Base-by-base conservation (phyloP, 2,329 filamentous ascomycete species). In the Alternaria ventricosa region DNA sequence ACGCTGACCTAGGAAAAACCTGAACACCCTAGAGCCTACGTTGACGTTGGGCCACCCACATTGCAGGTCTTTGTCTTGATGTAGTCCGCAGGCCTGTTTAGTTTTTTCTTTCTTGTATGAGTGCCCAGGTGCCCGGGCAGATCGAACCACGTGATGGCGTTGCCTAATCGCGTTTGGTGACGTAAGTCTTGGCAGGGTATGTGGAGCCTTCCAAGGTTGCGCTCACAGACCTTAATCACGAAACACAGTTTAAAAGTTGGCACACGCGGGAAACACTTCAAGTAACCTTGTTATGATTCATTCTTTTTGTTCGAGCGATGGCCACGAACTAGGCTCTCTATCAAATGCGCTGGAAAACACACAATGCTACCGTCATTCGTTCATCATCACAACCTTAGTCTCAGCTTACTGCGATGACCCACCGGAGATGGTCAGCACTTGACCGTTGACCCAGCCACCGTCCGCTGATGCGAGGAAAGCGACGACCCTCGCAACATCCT, bases 401-500 rank as follows among this genome's bases (percentile, higher is more conserved):
- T 6, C 20, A 13, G 13, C 41, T 54, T 78, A 81, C 71, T 81
- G 79, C 51, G 79, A 81, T 3, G 78, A 80, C 5, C 79, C 79
- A 49, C 79, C 79, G 13, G 79, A 81, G 53, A 81, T 80, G 22
- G 79, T 81, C 57, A 81, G 71, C 23, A 81, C 77, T 66, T 81
- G 79, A 25, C 79, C 79, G 30, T 71, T 81, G 8, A 82, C 72
- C 80, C 80, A 82, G 4, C 79, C 79, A 33, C 78, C 78, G 60
- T 82, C 80, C 44, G 79, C 79, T 45, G 73, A 77, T 3, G 77
- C 76, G 44, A 82, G 64, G 66, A 82, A 82, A 3, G 78, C 80
- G 36, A 82, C 80, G 27, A 81, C 80, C n/a, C 79, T 64, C 25
- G 78, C 80, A 11, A 82, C 79, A 68, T 82, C 80, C 67, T 85